Percentiles rank a stretch among this genome's conserved stretches.
Conservation (phyloP, 2,329 filamentous ascomycete genomes). For the Aspergillaceae sp. region DNA sequence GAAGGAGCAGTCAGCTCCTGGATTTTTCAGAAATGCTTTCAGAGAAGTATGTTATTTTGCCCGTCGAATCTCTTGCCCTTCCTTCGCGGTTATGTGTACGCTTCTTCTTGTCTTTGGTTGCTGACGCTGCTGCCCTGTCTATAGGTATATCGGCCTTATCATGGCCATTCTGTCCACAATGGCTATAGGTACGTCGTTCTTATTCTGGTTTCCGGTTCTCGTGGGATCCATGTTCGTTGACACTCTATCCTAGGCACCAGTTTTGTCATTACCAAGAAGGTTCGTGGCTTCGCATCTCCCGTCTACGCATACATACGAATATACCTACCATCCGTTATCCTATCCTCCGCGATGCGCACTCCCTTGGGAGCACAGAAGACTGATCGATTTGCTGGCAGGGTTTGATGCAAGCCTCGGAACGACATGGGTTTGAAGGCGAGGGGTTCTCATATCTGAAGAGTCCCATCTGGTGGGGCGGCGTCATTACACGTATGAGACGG, state of each 20-base stretch:
- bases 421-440: constrained; percentile 93
- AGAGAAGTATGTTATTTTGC: constrained; percentile 31
- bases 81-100: not conserved
- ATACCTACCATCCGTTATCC: not conserved
- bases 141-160: constrained; percentile 40
- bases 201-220: not conserved
- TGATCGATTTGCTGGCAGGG: constrained; percentile 47
- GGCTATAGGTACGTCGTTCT: constrained; percentile 33
- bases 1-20: constrained; percentile 32
- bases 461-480: constrained; percentile 96
- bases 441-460: constrained; percentile 90
- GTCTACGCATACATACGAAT: constrained; percentile 1
- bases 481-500: constrained; percentile 62
- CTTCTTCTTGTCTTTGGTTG: no score
- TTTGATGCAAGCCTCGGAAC: constrained; percentile 79
- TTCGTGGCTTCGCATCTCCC: constrained; percentile 35
- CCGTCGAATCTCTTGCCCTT: not conserved
- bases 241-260: constrained; percentile 58
- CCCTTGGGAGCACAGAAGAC: no score
- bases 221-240: not conserved
- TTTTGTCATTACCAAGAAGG: constrained; percentile 99
- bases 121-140: constrained; percentile 13
- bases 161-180: constrained; percentile 42
- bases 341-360: no score
- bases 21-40: constrained; percentile 30